Evolutionary conservation across 768 basidiomycete genomes (phyloP).

Genomic region (Mycena alexandri): DNA sequence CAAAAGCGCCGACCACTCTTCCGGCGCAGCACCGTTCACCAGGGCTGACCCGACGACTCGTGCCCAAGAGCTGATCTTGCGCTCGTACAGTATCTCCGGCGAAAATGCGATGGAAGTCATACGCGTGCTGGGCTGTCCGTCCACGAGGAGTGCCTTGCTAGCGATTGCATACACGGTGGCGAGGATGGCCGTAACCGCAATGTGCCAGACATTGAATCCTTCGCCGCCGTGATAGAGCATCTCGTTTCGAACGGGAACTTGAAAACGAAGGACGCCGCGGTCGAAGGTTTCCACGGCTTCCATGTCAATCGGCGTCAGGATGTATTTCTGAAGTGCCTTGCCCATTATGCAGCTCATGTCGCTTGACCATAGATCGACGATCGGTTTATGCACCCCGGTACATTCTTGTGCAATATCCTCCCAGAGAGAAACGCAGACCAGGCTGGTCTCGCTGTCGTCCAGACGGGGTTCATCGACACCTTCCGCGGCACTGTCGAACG

Average conservation of each 20-base stretch:
- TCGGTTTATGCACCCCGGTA: constrained; percentile 5
- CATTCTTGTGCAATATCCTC: constrained; percentile 7
- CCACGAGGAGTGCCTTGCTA: constrained; percentile 7
- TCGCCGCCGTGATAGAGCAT: constrained; percentile 8
- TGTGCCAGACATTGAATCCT: constrained; percentile 9
- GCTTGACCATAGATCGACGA: constrained; percentile 1
- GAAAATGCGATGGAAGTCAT: constrained; percentile 9
- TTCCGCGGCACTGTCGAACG: constrained; percentile 8
- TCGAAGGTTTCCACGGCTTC: background rate
- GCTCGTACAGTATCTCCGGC: constrained; percentile 8
- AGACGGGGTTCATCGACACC: constrained; percentile 5
- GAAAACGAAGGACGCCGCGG: constrained; percentile 6
- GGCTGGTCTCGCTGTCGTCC: constrained; percentile 7
- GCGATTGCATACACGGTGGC: constrained; percentile 8
- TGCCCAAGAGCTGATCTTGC: constrained; percentile 4
- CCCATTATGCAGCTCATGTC: constrained; percentile 6
- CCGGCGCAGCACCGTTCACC: constrained; percentile 4
- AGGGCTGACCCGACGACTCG: constrained; percentile 7
- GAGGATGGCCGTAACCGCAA: constrained; percentile 8
- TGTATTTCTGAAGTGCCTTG: constrained; percentile 7
- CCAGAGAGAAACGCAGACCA: constrained; percentile 5
- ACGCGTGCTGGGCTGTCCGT: constrained; percentile 8
- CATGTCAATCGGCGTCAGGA: constrained; percentile 5
- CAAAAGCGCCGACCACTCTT: constrained; percentile 6
- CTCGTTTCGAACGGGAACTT: constrained; percentile 3